phyloP scores from a whole-genome alignment of 768 basidiomycete species.

The Neoboletus magnificus region DNA sequence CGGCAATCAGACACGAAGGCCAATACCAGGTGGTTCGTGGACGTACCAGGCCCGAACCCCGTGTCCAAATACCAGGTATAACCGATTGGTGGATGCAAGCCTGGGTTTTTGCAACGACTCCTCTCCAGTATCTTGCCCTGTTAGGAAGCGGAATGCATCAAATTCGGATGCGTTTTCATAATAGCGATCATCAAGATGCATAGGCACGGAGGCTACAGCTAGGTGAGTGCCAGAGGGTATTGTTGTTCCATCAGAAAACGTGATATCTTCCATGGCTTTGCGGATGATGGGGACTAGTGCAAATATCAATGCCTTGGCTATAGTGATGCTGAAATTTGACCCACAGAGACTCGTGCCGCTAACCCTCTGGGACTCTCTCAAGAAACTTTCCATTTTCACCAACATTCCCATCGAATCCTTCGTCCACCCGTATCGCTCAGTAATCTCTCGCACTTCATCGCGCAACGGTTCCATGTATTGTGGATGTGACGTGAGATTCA shows the following conservation, averaged over 20 bases:
- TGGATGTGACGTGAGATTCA: conserved; percentile 39
- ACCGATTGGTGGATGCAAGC: conserved; percentile 28
- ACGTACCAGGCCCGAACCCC: conserved; percentile 36
- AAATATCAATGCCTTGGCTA: conserved; percentile 3
- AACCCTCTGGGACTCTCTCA: conserved; percentile 40
- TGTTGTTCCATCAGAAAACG: conserved; percentile 34
- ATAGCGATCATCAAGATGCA: conserved; percentile 38
- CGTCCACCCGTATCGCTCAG: conserved; percentile 32
- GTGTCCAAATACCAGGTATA: conserved; percentile 36
- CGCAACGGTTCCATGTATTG: conserved; percentile 39
- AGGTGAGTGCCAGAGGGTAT: conserved; percentile 40
- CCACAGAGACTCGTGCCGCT: conserved; percentile 33
- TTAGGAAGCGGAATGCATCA: conserved; percentile 40
- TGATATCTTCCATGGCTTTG: conserved; percentile 33
- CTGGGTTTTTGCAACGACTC: conserved; percentile 26
- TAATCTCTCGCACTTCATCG: conserved; percentile 36
- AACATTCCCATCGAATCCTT: conserved; percentile 33
- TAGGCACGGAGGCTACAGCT: conserved; percentile 28
- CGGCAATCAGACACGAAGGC: conserved; percentile 1
- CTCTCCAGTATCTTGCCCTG: conserved; percentile 23
- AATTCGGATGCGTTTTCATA: conserved; percentile 44
- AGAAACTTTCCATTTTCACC: conserved; percentile 42
- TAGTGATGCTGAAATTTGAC: conserved; percentile 4
- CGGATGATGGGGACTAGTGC: conserved; percentile 30
- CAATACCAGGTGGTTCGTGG: background rate